These are phyloP conservation scores for Echeveria elegans DNA, from an alignment of 164 flowering plant species.

Conservation along the genomic window DNA sequence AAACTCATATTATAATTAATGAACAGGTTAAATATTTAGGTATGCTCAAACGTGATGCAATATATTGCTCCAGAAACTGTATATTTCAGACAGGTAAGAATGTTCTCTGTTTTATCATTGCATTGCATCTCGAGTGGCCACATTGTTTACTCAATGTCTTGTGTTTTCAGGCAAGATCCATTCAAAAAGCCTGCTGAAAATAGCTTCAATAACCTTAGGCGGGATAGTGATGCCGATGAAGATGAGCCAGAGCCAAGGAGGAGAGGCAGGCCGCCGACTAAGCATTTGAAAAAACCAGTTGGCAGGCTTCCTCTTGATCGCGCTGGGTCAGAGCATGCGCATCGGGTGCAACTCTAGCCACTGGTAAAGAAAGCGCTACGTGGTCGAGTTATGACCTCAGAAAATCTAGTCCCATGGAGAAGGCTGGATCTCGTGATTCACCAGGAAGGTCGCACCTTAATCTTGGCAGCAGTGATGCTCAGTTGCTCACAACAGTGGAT, in stretches of 20 bases:
- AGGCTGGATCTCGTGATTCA: constrained; percentile 22
- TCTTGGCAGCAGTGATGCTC: constrained; percentile 23
- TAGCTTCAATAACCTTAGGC: constrained; percentile 34
- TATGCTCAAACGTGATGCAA: constrained; percentile 84
- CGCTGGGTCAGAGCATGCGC: constrained; percentile 44
- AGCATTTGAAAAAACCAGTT: constrained; percentile 31
- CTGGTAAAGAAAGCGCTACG: constrained; percentile 30
- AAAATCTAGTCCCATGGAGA: constrained; percentile 27
- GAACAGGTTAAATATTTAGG: constrained; percentile 74
- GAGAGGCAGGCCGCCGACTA: constrained; percentile 64
- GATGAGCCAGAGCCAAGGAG: constrained; percentile 33
- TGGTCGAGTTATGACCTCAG: constrained; percentile 23
- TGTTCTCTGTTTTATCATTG: not conserved
- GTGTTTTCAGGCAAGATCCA: constrained; percentile 32
- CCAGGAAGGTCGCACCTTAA: constrained; percentile 20
- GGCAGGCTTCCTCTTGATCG: constrained; percentile 36
- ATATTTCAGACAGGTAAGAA: constrained; percentile 67
- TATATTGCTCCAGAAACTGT: constrained; percentile 81
- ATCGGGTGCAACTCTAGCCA: constrained; percentile 48
- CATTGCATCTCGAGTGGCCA: not conserved
- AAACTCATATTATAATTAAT: not conserved
- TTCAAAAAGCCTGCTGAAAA: constrained; percentile 40
- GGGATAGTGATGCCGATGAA: constrained; percentile 32
- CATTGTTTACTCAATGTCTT: not conserved
- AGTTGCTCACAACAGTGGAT: constrained; percentile 18